These are phyloP conservation scores for Talaromyces stipitatus DNA, from an alignment of 495 filamentous ascomycete species.

Conservation along the genomic window DNA sequence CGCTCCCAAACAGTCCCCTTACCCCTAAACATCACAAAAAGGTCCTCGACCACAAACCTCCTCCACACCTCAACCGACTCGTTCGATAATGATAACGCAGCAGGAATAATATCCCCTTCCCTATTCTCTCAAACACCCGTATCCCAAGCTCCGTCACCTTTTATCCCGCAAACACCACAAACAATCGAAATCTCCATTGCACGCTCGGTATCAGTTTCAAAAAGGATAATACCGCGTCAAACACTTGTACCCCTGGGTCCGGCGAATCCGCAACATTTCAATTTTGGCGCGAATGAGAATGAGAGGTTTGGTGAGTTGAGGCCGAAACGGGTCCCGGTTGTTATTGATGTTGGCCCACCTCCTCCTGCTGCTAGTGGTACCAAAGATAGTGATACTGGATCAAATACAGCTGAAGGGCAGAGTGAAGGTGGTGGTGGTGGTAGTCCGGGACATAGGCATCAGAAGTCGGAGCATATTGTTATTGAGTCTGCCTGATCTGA, in stretches of 20 bases:
- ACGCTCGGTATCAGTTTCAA: slow-evolving; percentile 32
- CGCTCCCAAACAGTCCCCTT: background rate
- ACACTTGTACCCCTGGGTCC: slow-evolving; percentile 28
- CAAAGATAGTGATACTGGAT: background rate
- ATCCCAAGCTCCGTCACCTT: background rate
- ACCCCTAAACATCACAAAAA: background rate
- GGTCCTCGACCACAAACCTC: background rate
- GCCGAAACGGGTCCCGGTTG: slow-evolving; percentile 17
- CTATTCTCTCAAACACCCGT: background rate
- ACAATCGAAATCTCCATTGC: slow-evolving; percentile 32
- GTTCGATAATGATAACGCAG: no score
- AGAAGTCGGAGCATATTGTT: slow-evolving; percentile 27
- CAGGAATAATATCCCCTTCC: no score
- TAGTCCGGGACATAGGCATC: slow-evolving; percentile 18
- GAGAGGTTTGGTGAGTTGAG: slow-evolving; percentile 3
- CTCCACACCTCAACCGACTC: background rate
- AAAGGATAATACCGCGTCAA: slow-evolving; percentile 21
- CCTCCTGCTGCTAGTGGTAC: background rate
- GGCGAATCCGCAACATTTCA: background rate
- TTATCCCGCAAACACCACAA: background rate
- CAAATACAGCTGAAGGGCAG: no score
- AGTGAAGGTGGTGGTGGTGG: background rate
- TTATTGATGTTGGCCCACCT: slow-evolving; percentile 22
- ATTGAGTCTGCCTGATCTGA: slow-evolving; percentile 26
- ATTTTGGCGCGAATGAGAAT: background rate